Conservation (phyloP, 805 yeast species). For the Priceomyces carsonii region DNA sequence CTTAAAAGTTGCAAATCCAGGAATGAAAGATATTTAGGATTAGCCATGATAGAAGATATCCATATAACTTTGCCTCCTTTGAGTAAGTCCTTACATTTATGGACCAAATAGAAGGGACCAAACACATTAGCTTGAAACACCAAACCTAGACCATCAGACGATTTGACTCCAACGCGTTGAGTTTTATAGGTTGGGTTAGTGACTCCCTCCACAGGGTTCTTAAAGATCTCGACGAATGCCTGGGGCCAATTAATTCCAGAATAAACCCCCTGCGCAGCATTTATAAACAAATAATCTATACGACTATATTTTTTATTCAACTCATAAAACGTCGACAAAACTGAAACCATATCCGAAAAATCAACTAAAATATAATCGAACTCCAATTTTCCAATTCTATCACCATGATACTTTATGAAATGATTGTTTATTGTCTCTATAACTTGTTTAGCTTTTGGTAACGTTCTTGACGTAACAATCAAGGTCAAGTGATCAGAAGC, state of each 20-base stretch:
- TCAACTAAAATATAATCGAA: conserved; percentile 91
- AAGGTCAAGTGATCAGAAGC: conserved; percentile 62
- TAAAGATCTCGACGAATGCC: conserved; percentile 67
- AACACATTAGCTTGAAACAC: conserved; percentile 96
- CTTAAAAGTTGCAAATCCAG: conserved; percentile 72
- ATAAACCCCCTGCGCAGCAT: conserved; percentile 89
- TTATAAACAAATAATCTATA: conserved; percentile 78
- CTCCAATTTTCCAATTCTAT: conserved; percentile 61
- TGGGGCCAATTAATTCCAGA: conserved; percentile 84
- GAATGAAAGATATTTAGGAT: conserved; percentile 69
- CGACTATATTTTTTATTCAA: conserved; percentile 60
- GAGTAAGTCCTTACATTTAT: conserved; percentile 60
- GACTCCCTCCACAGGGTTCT: conserved; percentile 76
- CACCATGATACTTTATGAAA: conserved; percentile 21
- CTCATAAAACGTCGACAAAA: conserved; percentile 72
- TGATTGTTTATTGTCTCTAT: conserved; percentile 57
- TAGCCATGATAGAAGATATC: conserved; percentile 84
- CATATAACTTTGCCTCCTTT: conserved; percentile 72
- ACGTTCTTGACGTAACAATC: conserved; percentile 85
- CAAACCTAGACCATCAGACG: conserved; percentile 78
- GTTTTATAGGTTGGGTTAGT: conserved; percentile 85
- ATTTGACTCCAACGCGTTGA: conserved; percentile 74
- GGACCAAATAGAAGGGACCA: conserved; percentile 87
- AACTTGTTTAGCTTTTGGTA: conserved; percentile 79
- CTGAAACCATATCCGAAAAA: conserved; percentile 85